Conservation (phyloP, 2,329 filamentous ascomycete species). For the Cordyceps cicadae region DNA sequence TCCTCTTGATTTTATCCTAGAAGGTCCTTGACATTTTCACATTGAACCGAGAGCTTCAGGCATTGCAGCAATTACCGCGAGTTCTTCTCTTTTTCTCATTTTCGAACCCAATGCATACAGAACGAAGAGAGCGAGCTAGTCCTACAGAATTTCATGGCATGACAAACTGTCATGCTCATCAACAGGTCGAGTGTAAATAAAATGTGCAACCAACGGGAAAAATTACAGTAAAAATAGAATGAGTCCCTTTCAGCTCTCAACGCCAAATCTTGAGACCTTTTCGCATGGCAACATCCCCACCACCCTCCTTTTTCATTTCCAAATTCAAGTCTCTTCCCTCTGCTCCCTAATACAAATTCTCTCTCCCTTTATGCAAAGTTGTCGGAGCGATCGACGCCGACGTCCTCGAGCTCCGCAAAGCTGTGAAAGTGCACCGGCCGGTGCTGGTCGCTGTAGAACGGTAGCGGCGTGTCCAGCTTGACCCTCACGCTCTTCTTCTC, state of each 20-base stretch:
- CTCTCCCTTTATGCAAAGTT: conserved; percentile 66
- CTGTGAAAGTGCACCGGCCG: conserved; percentile 92
- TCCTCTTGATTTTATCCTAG: background rate
- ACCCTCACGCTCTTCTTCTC: conserved; percentile 90
- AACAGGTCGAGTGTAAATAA: background rate
- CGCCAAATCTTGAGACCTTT: background rate
- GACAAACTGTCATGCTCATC: background rate
- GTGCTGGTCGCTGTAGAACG: conserved; percentile 90
- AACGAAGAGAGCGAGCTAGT: background rate
- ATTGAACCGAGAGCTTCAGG: background rate
- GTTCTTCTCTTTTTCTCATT: background rate
- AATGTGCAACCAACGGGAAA: background rate
- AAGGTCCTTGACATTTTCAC: background rate
- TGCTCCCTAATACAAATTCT: background rate
- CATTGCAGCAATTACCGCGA: background rate
- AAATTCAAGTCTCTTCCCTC: background rate
- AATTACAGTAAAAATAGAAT: background rate
- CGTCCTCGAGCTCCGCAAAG: conserved; percentile 94
- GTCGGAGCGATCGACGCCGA: conserved; percentile 87
- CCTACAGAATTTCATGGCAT: conserved; percentile 6
- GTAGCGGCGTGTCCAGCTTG: conserved; percentile 81
- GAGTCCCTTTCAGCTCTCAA: background rate
- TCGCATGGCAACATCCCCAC: background rate
- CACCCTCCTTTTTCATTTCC: background rate
- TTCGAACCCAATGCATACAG: background rate